Conservation (phyloP, 2,329 filamentous ascomycete species). For the Pestalotiopsis sp. region DNA sequence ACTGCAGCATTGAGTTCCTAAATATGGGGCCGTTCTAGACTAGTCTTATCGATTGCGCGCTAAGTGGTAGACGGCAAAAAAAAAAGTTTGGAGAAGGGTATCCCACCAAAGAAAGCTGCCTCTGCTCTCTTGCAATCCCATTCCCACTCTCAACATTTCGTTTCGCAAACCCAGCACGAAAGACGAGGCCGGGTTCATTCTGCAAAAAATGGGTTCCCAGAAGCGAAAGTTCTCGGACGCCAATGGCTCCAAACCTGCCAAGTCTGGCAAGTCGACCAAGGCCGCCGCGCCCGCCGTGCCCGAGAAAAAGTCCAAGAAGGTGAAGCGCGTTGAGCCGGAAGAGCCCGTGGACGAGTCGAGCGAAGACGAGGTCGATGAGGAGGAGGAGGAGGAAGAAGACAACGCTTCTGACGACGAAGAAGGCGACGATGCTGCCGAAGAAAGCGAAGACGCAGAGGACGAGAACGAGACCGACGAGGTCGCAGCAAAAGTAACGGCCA, state of each 20-base stretch:
- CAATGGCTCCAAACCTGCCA: slow-evolving; percentile 29
- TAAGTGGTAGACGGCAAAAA: neutral
- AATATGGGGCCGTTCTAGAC: neutral
- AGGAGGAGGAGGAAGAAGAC: slow-evolving; percentile 22
- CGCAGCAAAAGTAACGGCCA: slow-evolving; percentile 31
- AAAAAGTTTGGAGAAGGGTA: neutral
- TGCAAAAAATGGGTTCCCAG: slow-evolving; percentile 37
- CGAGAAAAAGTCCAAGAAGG: slow-evolving; percentile 45
- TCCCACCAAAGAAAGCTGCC: neutral
- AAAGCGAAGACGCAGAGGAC: slow-evolving; percentile 26
- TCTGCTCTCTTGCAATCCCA: neutral
- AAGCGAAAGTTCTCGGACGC: slow-evolving; percentile 45
- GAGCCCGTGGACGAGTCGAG: slow-evolving; percentile 20
- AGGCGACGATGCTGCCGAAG: slow-evolving; percentile 25
- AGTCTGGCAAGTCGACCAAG: slow-evolving; percentile 30
- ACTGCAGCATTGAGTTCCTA: neutral
- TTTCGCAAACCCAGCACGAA: neutral
- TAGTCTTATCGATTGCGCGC: neutral
- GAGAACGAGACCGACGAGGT: slow-evolving; percentile 30
- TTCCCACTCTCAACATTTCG: neutral
- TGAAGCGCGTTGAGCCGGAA: slow-evolving; percentile 38
- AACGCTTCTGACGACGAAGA: slow-evolving; percentile 24
- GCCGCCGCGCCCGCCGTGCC: slow-evolving; percentile 26
- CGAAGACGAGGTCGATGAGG: slow-evolving; percentile 24
- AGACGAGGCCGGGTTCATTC: neutral